Conservation (phyloP, 495 filamentous ascomycete genomes). For the Hypoxylon crocopeplum region DNA sequence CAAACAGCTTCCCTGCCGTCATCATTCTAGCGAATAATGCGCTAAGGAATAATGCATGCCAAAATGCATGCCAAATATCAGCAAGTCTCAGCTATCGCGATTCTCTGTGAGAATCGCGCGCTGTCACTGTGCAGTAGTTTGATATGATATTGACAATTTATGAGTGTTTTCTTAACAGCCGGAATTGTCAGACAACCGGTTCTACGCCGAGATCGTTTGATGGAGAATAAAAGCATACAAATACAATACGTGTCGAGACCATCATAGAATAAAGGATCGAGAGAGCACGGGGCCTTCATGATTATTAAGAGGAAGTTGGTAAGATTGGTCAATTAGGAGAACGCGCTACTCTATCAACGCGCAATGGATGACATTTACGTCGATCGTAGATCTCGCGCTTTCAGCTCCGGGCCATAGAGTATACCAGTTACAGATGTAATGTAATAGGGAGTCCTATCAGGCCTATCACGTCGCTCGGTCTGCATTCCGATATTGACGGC, state of each 20-base stretch:
- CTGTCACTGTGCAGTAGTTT: constrained; percentile 9
- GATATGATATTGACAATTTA: constrained; percentile 3
- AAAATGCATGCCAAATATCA: constrained; percentile 10
- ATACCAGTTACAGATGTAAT: constrained; percentile 8
- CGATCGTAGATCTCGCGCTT: constrained; percentile 25
- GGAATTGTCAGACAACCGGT: too few species aligned
- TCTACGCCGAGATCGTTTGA: too few species aligned
- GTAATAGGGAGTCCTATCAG: not conserved
- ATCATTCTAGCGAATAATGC: constrained; percentile 2
- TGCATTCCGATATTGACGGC: constrained; percentile 2
- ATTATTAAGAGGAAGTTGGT: too few species aligned
- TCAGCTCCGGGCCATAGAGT: constrained; percentile 12
- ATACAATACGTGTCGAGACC: too few species aligned
- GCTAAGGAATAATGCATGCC: constrained; percentile 19
- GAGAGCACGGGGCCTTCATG: too few species aligned
- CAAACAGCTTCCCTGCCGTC: not conserved
- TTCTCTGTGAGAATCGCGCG: constrained; percentile 25
- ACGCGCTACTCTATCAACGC: constrained; percentile 13
- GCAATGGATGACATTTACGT: constrained; percentile 23
- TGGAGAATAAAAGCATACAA: too few species aligned
- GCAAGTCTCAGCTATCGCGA: constrained; percentile 23
- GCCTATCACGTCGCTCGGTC: not conserved
- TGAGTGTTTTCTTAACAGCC: too few species aligned
- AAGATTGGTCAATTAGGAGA: not conserved
- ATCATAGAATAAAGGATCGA: too few species aligned